Base-by-base conservation (phyloP, 306 rosid genomes). In the Glycine tomentella region DNA sequence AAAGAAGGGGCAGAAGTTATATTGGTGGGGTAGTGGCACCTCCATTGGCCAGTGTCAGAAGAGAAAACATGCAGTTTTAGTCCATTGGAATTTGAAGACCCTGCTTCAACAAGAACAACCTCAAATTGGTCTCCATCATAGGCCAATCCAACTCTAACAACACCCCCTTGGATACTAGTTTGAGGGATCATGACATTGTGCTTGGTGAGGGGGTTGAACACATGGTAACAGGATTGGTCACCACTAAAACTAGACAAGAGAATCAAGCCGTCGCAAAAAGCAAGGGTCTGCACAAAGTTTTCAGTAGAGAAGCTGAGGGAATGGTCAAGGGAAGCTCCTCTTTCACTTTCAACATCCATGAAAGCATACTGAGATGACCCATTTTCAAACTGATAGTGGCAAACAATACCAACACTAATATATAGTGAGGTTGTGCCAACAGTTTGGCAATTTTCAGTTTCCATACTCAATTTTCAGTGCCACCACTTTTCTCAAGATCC, bases 341-440 rank as follows among this genome's bases (percentile, higher is more conserved):
- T 36, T 55, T 17, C 84, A 74, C 72, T 9, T 13, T 38, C 25
- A 59, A 31, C 66, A 78, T 69, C 84, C 20, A 82, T 38, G 72
- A 75, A 69, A 9, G 63, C 31, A 74, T 82, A 69, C 80, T 82
- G 89, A 63, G 89, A 82, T 69, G 89, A 62, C 8, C 86, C 86
- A 75, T 86, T 75, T 69, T 86, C 82, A 63, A 86, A 82, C 50
- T 56, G 84, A 42, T 86, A 86, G 62, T 86, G 89, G 69, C 86
- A 53, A 79, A 46, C n/a, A 75, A 86, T 75, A 36, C 73, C 79
- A 9, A 72, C 8, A 38, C 51, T 10, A 46, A 17, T 77, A 8
- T 45, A 83, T 31, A 14, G 72, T 63, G 72, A 84, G 63, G 20
- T 76, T 48, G 71, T 52, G 31, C 14, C 36, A 75, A 70, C 13